Evolutionary conservation across 345 rosid species (phyloP).

Genomic region (Murraya koenigii): DNA sequence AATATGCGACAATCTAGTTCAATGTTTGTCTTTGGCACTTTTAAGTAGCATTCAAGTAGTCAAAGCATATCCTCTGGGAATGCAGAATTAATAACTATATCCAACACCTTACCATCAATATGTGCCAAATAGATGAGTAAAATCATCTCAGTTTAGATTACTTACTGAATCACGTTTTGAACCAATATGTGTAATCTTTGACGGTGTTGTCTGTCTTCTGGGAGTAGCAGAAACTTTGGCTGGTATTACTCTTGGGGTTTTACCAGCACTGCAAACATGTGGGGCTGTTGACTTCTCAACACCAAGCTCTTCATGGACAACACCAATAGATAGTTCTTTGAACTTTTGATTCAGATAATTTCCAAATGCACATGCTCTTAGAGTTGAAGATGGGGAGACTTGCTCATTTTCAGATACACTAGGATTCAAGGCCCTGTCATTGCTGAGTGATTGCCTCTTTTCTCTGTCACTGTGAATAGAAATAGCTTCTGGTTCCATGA

Average conservation of each 20-base stretch:
- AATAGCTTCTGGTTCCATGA: constrained; percentile 38
- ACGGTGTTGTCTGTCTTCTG: constrained; percentile 38
- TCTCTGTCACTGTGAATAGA: constrained; percentile 29
- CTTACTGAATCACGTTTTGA: constrained; percentile 46
- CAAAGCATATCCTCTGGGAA: not conserved
- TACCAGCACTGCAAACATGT: constrained; percentile 31
- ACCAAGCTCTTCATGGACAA: constrained; percentile 38
- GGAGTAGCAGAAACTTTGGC: constrained; percentile 36
- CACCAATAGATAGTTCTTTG: constrained; percentile 50
- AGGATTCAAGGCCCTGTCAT: constrained; percentile 72
- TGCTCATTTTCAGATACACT: constrained; percentile 55
- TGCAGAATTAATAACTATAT: too few species aligned
- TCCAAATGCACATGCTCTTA: constrained; percentile 43
- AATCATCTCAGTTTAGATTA: not conserved
- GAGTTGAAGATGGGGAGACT: constrained; percentile 49
- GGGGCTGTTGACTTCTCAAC: constrained; percentile 26
- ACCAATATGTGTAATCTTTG: constrained; percentile 36
- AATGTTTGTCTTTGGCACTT: not conserved
- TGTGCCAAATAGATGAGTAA: too few species aligned
- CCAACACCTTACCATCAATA: too few species aligned
- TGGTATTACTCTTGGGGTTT: constrained; percentile 41
- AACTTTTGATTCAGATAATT: constrained; percentile 37
- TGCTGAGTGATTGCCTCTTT: constrained; percentile 66
- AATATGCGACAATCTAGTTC: not conserved
- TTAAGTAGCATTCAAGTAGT: not conserved